These are phyloP conservation scores for Thielaviopsis ethacetica DNA, from an alignment of 2,329 filamentous ascomycete genomes.

Conservation along the genomic window DNA sequence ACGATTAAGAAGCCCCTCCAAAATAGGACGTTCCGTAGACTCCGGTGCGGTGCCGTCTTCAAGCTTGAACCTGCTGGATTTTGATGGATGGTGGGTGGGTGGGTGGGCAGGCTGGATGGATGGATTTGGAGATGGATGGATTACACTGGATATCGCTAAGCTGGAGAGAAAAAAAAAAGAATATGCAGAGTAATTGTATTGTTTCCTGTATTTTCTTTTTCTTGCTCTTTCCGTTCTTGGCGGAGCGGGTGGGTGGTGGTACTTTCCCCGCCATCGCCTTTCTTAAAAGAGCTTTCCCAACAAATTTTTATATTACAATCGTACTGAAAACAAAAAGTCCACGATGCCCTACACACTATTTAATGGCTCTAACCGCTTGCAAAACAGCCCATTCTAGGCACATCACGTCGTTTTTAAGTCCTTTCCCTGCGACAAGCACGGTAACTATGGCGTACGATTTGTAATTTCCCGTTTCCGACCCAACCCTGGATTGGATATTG, in stretches of 20 bases:
- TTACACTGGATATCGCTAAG: not conserved
- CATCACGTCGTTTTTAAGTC: too few species aligned
- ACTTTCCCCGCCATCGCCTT: not conserved
- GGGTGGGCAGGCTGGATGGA: too few species aligned
- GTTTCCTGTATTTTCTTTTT: too few species aligned
- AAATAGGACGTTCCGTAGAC: not conserved
- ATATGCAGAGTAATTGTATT: too few species aligned
- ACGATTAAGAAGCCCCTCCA: not conserved
- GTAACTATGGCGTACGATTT: too few species aligned
- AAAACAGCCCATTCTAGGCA: too few species aligned
- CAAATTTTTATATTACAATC: not conserved
- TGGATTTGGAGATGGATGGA: not conserved
- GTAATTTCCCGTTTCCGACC: too few species aligned
- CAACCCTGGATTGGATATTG: too few species aligned
- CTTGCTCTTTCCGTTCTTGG: not conserved
- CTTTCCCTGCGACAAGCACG: too few species aligned
- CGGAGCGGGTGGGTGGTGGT: too few species aligned
- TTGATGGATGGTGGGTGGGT: not conserved
- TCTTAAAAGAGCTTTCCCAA: not conserved
- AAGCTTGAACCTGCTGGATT: not conserved
- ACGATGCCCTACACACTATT: not conserved
- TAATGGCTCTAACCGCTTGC: not conserved
- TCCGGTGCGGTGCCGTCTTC: not conserved
- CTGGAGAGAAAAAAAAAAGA: not conserved
- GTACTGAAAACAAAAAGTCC: not conserved